Evolutionary conservation across 305 asterid species (phyloP).

Genomic region (Stenogyne calaminthoides): DNA sequence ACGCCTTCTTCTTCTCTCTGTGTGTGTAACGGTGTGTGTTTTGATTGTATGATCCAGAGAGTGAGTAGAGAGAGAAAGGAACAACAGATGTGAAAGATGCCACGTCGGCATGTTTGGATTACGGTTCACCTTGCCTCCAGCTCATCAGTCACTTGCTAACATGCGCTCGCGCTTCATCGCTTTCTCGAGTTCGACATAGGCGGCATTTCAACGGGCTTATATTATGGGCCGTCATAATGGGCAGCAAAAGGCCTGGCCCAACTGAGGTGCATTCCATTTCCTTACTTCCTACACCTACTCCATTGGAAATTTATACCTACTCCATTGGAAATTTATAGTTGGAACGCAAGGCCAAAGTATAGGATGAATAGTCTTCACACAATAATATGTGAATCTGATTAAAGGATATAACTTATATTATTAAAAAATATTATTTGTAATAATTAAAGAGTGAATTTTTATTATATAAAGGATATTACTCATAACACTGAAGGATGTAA

Average conservation of each 20-base stretch:
- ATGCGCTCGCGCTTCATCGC: conserved; percentile 25
- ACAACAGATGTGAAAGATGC: conserved; percentile 59
- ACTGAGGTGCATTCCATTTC: too few relatives aligned
- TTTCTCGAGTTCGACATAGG: not conserved
- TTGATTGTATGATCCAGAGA: not conserved
- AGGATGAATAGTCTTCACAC: too few relatives aligned
- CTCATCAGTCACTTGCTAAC: conserved; percentile 19
- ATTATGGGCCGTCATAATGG: not conserved
- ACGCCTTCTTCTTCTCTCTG: conserved; percentile 29
- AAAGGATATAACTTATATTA: too few relatives aligned
- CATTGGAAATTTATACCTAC: too few relatives aligned
- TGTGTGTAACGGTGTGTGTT: not conserved
- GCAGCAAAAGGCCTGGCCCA: not conserved
- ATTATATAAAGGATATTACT: too few relatives aligned
- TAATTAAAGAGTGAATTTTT: too few relatives aligned
- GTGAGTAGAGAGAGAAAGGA: conserved; percentile 17
- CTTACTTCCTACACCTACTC: too few relatives aligned
- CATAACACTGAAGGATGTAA: too few relatives aligned
- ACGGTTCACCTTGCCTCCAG: conserved; percentile 35
- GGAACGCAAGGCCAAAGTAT: too few relatives aligned
- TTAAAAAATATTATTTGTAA: too few relatives aligned
- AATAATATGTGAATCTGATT: too few relatives aligned
- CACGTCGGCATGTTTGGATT: conserved; percentile 60
- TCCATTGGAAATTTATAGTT: too few relatives aligned
- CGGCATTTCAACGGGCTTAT: not conserved